Evolutionary conservation across 1,139 yeast genomes (phyloP), one percentile per base, ranked within the genome.

Genomic region (Saccharomyces hybrid): DNA sequence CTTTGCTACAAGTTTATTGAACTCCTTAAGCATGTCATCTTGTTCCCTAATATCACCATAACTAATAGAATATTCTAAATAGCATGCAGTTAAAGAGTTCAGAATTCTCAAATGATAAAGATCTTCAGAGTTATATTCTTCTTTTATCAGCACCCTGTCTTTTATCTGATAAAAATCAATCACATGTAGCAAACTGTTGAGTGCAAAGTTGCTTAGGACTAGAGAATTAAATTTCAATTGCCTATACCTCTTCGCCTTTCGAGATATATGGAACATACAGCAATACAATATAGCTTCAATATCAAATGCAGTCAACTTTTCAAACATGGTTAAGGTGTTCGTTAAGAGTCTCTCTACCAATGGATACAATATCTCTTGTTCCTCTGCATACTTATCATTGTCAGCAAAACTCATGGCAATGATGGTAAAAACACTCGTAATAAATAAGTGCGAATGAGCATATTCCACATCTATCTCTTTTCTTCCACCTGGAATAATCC

Each of bases 401-500:
- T 77, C 80, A 56, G 78, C 82, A 60, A 76, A 75, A 47, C 78
- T 73, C 80, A 78, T 77, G 0, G 81, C 79, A 50, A 78, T 66
- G 14, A 78, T 65, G 1, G 79, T 78, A 65, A 77, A 78, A 0
- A 78, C 81, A 52, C 81, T 76, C 0, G 80, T 70, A 27, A 77
- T 78, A 55, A 79, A 78, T 3, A 80, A 77, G 62, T 78, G 81
- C 38, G 72, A 69, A 26, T 67, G 58, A 4, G 76, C 81, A 59
- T 77, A 79, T 5, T 68, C 68, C 49, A 72, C 62, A 49, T 75
- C 70, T 8, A 79, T 73, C 32, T 70, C 72, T 47, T 73, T 76
- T 14, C 78, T 72, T 2, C 82, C 82, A 9, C 82, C 82, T 1
- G 83, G 83, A 5, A 78, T 76, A 49, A 78, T 78, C 81, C 81